A percentile compares a stretch with the other conserved stretches of the same genome.
Evolutionary conservation across 345 rosid species (phyloP).

Genomic region (Brassica carinata): DNA sequence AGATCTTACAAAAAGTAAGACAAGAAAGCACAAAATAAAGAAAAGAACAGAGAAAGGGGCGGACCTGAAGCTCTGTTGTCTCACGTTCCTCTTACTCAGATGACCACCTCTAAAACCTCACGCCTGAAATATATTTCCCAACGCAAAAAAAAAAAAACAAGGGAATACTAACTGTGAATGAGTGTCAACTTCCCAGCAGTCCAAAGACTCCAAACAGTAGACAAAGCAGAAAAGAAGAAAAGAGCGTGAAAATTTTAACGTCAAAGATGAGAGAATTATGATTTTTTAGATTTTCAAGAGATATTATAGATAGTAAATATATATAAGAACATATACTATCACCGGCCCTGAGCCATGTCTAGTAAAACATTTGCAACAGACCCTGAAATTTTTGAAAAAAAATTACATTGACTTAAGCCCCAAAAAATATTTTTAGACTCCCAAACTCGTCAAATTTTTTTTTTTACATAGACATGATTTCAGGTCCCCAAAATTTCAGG

Average conservation of each 20-base stretch:
- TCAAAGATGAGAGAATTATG: background rate
- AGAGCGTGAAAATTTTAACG: slow-evolving; percentile 7
- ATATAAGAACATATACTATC: background rate
- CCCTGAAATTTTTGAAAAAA: too few relatives aligned
- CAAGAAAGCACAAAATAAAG: background rate
- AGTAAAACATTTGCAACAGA: too few relatives aligned
- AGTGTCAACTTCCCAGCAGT: slow-evolving; percentile 14
- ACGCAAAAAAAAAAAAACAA: background rate
- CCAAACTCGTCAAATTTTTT: too few relatives aligned
- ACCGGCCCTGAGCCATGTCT: too few relatives aligned
- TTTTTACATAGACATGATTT: too few relatives aligned
- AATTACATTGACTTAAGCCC: too few relatives aligned
- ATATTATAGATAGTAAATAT: background rate
- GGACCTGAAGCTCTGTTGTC: slow-evolving; percentile 42
- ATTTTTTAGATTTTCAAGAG: background rate
- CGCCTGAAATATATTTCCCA: background rate
- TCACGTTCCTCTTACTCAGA: background rate
- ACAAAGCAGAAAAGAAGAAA: slow-evolving; percentile 23
- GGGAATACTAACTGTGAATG: slow-evolving; percentile 22
- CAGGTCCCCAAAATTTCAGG: too few relatives aligned
- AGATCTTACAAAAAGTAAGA: background rate
- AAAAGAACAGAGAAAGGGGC: slow-evolving; percentile 37
- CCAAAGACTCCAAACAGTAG: background rate
- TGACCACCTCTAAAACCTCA: background rate
- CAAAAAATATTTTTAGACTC: too few relatives aligned